phyloP scores from a whole-genome alignment of 768 basidiomycete species.

The Russula emetica region DNA sequence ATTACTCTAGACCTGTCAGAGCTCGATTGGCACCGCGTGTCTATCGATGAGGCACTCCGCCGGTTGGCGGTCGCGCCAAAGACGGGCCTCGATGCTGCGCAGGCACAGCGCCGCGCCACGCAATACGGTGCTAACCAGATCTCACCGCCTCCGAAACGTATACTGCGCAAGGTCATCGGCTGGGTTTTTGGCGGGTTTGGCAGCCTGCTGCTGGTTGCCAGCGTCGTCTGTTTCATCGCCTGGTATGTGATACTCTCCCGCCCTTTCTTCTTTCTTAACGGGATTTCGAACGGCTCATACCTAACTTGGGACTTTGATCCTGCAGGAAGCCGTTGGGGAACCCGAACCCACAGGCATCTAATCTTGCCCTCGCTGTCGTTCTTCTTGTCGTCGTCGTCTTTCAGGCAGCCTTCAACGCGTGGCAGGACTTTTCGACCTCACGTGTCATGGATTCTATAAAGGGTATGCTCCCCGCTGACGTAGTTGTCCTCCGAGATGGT shows the following conservation, averaged over 20 bases:
- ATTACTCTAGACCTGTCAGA: slow-evolving; percentile 10
- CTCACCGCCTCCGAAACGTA: slow-evolving; percentile 45
- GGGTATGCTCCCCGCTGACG: slow-evolving; percentile 60
- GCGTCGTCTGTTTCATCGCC: slow-evolving; percentile 52
- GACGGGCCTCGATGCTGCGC: slow-evolving; percentile 46
- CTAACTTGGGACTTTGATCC: no score
- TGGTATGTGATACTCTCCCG: slow-evolving; percentile 34
- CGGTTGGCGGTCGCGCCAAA: slow-evolving; percentile 41
- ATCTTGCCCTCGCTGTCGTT: slow-evolving; percentile 58
- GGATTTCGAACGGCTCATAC: neutral
- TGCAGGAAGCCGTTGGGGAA: slow-evolving; percentile 56
- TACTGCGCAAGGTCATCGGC: slow-evolving; percentile 42
- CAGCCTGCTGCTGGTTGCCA: slow-evolving; percentile 42
- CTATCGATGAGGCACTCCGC: slow-evolving; percentile 23
- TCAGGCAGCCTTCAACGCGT: slow-evolving; percentile 45
- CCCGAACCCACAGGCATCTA: slow-evolving; percentile 48
- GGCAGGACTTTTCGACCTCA: slow-evolving; percentile 53
- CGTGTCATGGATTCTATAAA: slow-evolving; percentile 61
- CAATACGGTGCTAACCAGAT: slow-evolving; percentile 49
- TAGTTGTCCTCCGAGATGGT: slow-evolving; percentile 56
- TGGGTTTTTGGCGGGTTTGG: slow-evolving; percentile 56
- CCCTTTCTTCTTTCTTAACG: neutral
- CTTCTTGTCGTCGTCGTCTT: slow-evolving; percentile 43
- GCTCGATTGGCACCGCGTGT: slow-evolving; percentile 25
- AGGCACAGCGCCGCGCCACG: slow-evolving; percentile 45